Evolutionary conservation across 2,329 filamentous ascomycete species (phyloP).

Genomic region (Fusarium illudens): DNA sequence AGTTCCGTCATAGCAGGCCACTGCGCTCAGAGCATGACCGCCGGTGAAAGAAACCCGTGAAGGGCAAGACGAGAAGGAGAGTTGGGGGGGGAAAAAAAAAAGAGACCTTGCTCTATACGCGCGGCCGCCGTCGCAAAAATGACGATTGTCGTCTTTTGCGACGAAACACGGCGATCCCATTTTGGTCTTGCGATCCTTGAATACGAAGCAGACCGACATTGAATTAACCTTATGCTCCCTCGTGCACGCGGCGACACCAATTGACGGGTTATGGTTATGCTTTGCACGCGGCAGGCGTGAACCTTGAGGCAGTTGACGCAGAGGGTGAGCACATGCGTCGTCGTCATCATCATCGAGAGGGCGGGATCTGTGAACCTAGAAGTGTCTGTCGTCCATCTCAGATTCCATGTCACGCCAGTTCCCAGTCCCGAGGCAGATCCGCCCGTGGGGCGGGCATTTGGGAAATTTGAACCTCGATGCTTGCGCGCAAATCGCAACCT

Average conservation of each 20-base stretch:
- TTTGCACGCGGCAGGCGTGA: constrained; percentile 9
- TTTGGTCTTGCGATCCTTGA: constrained; percentile 19
- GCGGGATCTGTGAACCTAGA: constrained; percentile 24
- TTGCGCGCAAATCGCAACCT: constrained; percentile 26
- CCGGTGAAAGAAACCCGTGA: constrained; percentile 10
- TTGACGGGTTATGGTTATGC: constrained; percentile 2
- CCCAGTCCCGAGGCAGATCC: constrained; percentile 24
- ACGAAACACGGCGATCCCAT: constrained; percentile 34
- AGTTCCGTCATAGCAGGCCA: constrained; percentile 38
- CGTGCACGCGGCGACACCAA: constrained; percentile 16
- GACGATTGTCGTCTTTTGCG: constrained; percentile 22
- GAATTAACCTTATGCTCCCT: constrained; percentile 35
- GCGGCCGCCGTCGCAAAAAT: constrained; percentile 15
- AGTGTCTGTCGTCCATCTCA: constrained; percentile 7
- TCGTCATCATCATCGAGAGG: constrained; percentile 28
- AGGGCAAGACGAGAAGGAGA: background rate
- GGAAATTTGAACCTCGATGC: constrained; percentile 29
- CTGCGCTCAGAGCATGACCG: constrained; percentile 20
- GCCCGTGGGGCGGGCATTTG: constrained; percentile 22
- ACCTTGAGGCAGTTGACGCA: constrained; percentile 12
- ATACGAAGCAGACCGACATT: constrained; percentile 8
- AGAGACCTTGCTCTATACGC: constrained; percentile 24
- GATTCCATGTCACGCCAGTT: constrained; percentile 27
- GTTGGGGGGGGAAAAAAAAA: constrained; percentile 14
- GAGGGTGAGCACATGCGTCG: constrained; percentile 7